Evolutionary conservation across 2,329 filamentous ascomycete genomes (phyloP).

Genomic region (Alternaria panax): DNA sequence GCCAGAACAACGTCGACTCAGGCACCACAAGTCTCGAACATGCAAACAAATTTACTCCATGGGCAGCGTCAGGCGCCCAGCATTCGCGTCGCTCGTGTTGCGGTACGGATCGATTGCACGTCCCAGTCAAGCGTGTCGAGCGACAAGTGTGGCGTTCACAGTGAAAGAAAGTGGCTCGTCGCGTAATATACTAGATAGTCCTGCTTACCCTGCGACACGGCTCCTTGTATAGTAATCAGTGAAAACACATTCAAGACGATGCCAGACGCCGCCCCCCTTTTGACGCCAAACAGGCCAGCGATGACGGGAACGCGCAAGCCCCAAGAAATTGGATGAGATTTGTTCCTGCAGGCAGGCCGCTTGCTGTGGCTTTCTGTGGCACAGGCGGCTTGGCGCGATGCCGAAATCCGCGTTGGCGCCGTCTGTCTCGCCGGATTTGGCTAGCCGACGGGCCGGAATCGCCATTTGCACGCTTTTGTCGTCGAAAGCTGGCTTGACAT

Average conservation of each 20-base stretch:
- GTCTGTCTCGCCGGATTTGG: slow-evolving; percentile 5
- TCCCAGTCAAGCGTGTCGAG: background rate
- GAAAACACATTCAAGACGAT: background rate
- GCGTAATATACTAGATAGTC: background rate
- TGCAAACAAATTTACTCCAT: background rate
- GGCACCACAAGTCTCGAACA: slow-evolving; percentile 2
- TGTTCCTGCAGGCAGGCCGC: slow-evolving; percentile 16
- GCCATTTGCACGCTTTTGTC: background rate
- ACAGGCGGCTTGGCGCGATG: slow-evolving; percentile 20
- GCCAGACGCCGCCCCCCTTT: background rate
- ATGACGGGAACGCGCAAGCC: slow-evolving; percentile 13
- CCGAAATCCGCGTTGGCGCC: slow-evolving; percentile 23
- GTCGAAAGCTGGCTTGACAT: background rate
- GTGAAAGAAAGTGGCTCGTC: background rate
- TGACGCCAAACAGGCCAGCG: background rate
- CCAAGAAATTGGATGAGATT: slow-evolving; percentile 8
- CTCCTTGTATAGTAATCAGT: background rate
- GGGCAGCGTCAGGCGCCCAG: background rate
- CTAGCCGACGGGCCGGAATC: slow-evolving; percentile 8
- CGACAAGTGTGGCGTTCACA: background rate
- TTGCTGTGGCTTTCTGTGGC: slow-evolving; percentile 21
- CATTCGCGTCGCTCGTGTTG: slow-evolving; percentile 1
- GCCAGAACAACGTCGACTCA: slow-evolving; percentile 3
- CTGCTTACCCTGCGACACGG: background rate
- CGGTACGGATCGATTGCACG: slow-evolving; percentile 11